These are phyloP conservation scores for Cryptococcus deneoformans DNA, from an alignment of 1,284 basidiomycete species.

Conservation along the genomic window DNA sequence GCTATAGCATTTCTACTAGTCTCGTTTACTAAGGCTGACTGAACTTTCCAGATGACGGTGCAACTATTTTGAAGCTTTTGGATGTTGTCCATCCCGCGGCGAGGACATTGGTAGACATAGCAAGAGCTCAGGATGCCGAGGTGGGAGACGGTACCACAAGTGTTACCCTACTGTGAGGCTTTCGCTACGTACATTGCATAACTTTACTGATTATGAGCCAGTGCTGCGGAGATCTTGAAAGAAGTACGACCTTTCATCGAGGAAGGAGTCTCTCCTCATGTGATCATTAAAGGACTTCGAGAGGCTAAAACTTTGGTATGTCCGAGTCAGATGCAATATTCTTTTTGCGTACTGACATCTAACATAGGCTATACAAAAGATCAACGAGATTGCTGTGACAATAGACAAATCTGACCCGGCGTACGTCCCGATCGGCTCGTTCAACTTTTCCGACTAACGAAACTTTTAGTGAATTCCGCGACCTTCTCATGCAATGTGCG, in stretches of 20 bases:
- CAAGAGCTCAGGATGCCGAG: constrained; percentile 96
- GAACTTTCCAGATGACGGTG: constrained; percentile 69
- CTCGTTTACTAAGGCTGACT: not conserved
- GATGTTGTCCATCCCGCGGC: constrained; percentile 98
- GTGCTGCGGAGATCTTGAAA: constrained; percentile 89
- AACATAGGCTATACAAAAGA: constrained; percentile 74
- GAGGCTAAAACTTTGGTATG: constrained; percentile 81
- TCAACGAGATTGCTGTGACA: constrained; percentile 84
- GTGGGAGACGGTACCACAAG: constrained; percentile 98
- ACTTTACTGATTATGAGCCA: constrained; percentile 7
- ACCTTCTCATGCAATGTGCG: constrained; percentile 92
- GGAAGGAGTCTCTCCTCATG: constrained; percentile 95
- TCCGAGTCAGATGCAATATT: constrained; percentile 6
- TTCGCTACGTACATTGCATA: not conserved
- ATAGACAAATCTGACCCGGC: constrained; percentile 88
- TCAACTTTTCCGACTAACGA: constrained; percentile 1
- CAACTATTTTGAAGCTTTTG: constrained; percentile 93
- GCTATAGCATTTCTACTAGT: no score
- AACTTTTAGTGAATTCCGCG: constrained; percentile 73
- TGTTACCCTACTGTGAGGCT: constrained; percentile 71
- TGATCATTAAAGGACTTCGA: constrained; percentile 96
- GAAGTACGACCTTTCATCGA: constrained; percentile 90
- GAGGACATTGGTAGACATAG: constrained; percentile 94
- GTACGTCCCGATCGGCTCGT: constrained; percentile 54
- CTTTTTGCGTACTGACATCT: not conserved